A percentile compares a stretch with the other conserved stretches of the same genome.
phyloP scores from a whole-genome alignment of 352 stramenopile species.

The Globisporangium canariense region DNA sequence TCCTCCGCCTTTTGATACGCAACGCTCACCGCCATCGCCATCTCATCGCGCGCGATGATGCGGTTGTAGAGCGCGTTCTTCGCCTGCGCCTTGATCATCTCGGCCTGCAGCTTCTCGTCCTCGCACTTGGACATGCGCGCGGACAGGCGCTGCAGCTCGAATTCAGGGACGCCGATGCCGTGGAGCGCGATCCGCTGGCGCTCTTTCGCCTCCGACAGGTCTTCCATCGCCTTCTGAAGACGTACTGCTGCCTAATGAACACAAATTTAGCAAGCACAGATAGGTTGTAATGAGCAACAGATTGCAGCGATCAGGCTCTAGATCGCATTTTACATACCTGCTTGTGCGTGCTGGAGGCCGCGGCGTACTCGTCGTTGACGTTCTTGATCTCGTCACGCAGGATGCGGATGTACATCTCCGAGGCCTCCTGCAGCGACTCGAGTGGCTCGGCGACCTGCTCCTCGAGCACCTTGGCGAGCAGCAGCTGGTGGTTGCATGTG shows the following conservation, averaged over 20 bases:
- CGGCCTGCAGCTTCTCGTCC: slow-evolving; percentile 56
- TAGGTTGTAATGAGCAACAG: not conserved
- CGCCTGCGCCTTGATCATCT: slow-evolving; percentile 49
- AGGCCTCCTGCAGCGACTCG: slow-evolving; percentile 71
- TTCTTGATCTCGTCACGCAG: slow-evolving; percentile 72
- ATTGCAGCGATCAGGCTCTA: not conserved
- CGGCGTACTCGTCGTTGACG: slow-evolving; percentile 68
- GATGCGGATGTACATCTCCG: slow-evolving; percentile 76
- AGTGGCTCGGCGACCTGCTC: slow-evolving; percentile 80
- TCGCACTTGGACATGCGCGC: slow-evolving; percentile 52
- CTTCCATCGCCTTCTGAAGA: slow-evolving; percentile 33
- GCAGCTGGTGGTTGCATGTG: slow-evolving; percentile 59
- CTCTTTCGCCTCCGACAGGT: slow-evolving; percentile 50
- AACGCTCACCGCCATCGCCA: slow-evolving; percentile 87
- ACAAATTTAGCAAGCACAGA: not conserved
- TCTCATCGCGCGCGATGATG: slow-evolving; percentile 82
- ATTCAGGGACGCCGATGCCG: slow-evolving; percentile 75
- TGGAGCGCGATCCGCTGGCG: slow-evolving; percentile 69
- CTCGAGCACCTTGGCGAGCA: slow-evolving; percentile 75
- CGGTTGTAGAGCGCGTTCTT: slow-evolving; percentile 82
- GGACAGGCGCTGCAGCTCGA: slow-evolving; percentile 77
- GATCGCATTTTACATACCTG: slow-evolving; percentile 18
- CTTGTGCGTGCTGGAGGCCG: slow-evolving; percentile 34
- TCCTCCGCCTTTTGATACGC: slow-evolving; percentile 85
- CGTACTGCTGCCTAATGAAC: slow-evolving; percentile 24